Conservation (phyloP, 2,329 filamentous ascomycete genomes). For the Penicillium expansum region DNA sequence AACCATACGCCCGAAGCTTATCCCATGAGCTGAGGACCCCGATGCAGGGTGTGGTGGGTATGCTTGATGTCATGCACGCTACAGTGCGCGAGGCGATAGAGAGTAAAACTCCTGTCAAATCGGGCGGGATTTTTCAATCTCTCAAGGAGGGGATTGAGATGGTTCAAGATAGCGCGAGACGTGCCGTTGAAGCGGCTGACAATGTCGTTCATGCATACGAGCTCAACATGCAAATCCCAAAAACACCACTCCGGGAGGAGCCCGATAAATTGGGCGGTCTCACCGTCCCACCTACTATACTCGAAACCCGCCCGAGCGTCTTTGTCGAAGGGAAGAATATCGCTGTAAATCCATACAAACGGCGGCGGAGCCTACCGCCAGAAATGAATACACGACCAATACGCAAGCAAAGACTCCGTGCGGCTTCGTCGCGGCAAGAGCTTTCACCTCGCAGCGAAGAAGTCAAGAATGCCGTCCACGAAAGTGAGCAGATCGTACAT, state of each 20-base stretch:
- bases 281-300: slow-evolving; percentile 17
- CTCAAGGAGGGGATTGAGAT: slow-evolving; percentile 69
- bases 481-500: slow-evolving; percentile 42
- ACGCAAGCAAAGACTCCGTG: slow-evolving; percentile 37
- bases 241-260: slow-evolving; percentile 52
- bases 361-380: slow-evolving; percentile 42
- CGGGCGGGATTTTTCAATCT: slow-evolving; percentile 58
- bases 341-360: slow-evolving; percentile 45
- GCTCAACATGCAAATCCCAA: slow-evolving; percentile 71
- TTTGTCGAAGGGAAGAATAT: slow-evolving; percentile 46
- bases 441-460: slow-evolving; percentile 41
- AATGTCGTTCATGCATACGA: slow-evolving; percentile 75
- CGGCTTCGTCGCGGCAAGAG: slow-evolving; percentile 33
- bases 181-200: slow-evolving; percentile 70
- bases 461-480: slow-evolving; percentile 43
- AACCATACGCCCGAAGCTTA: slow-evolving; percentile 68
- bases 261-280: slow-evolving; percentile 32
- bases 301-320: slow-evolving; percentile 40
- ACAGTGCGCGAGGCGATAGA: slow-evolving; percentile 66
- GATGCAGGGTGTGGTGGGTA: slow-evolving; percentile 73
- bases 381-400: slow-evolving; percentile 35
- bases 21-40: slow-evolving; percentile 71
- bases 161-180: slow-evolving; percentile 69
- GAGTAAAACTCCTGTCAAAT: slow-evolving; percentile 50
- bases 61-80: slow-evolving; percentile 74